A percentile compares a stretch with the other conserved stretches of the same genome.
These are phyloP conservation scores for Acer yangbiense DNA, from an alignment of 345 rosid species.

Conservation along the genomic window DNA sequence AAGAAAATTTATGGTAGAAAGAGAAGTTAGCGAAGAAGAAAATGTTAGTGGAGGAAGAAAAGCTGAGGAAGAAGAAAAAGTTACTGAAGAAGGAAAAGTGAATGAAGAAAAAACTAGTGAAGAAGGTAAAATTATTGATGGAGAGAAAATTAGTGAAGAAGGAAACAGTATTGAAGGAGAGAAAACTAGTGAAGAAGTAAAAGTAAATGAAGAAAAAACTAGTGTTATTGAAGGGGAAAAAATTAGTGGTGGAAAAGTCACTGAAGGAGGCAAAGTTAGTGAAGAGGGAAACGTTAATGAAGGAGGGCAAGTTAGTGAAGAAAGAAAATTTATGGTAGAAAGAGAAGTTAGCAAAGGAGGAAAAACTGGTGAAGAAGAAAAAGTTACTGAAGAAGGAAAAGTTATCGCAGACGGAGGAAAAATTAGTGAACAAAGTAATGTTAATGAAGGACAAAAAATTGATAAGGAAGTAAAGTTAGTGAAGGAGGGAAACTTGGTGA, in stretches of 20 bases:
- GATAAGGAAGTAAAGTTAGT: conserved; percentile 15
- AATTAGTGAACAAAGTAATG: background rate
- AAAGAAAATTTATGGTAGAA: too few relatives aligned
- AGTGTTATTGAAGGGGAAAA: conserved; percentile 18
- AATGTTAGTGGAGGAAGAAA: background rate
- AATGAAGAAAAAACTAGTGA: background rate
- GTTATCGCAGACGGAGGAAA: background rate
- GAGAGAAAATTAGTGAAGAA: conserved; percentile 8
- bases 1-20: too few relatives aligned
- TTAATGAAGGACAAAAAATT: background rate
- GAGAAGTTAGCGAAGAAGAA: too few relatives aligned
- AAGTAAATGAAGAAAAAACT: too few relatives aligned
- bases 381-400: background rate
- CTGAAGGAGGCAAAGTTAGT: background rate
- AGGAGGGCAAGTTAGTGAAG: conserved; percentile 16
- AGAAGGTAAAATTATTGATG: background rate
- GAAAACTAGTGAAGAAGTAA: background rate
- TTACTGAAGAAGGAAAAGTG: background rate
- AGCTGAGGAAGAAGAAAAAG: background rate
- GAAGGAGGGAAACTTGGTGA: conserved; percentile 20
- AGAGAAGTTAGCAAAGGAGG: background rate
- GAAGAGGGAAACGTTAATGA: conserved; percentile 22
- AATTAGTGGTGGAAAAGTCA: background rate
- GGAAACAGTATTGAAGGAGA: conserved; percentile 14
- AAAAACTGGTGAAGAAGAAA: background rate